Evolutionary conservation across 2,329 filamentous ascomycete genomes (phyloP).

Genomic region (Curvularia verruculosa): DNA sequence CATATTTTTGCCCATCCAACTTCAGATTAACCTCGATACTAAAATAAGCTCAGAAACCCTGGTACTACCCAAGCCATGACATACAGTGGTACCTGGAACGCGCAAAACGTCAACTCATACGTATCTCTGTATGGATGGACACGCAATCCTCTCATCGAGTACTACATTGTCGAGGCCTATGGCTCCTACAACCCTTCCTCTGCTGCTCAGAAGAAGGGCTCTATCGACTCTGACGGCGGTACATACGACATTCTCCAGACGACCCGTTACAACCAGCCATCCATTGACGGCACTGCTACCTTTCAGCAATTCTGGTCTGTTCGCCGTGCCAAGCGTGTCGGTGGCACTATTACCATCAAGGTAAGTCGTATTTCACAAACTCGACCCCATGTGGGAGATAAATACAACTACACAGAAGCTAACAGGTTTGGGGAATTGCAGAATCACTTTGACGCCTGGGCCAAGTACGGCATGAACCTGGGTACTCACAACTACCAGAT

Average conservation of each 20-base stretch:
- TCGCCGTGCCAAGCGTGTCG: constrained; percentile 56
- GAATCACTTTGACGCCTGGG: constrained; percentile 63
- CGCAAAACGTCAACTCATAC: constrained; percentile 58
- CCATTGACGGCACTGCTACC: constrained; percentile 61
- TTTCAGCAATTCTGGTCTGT: constrained; percentile 64
- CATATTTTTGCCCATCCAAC: no score
- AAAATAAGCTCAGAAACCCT: constrained; percentile 46
- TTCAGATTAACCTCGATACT: neutral
- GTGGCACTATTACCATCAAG: constrained; percentile 57
- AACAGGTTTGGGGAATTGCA: neutral
- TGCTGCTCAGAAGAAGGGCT: constrained; percentile 57
- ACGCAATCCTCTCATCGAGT: constrained; percentile 60
- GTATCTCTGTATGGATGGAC: constrained; percentile 66
- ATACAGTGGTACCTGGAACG: constrained; percentile 56
- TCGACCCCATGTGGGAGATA: constrained; percentile 13
- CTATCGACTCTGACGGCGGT: constrained; percentile 59
- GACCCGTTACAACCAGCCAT: constrained; percentile 59
- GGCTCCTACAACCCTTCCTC: constrained; percentile 58
- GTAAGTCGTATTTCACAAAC: neutral
- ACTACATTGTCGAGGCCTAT: constrained; percentile 63
- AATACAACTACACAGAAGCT: neutral
- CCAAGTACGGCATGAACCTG: constrained; percentile 55
- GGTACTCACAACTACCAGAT: constrained; percentile 62
- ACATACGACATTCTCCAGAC: constrained; percentile 60
- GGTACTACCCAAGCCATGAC: constrained; percentile 57